Base-by-base conservation (phyloP, 2,329 filamentous ascomycete genomes). In the Echinosphaeria canescens region DNA sequence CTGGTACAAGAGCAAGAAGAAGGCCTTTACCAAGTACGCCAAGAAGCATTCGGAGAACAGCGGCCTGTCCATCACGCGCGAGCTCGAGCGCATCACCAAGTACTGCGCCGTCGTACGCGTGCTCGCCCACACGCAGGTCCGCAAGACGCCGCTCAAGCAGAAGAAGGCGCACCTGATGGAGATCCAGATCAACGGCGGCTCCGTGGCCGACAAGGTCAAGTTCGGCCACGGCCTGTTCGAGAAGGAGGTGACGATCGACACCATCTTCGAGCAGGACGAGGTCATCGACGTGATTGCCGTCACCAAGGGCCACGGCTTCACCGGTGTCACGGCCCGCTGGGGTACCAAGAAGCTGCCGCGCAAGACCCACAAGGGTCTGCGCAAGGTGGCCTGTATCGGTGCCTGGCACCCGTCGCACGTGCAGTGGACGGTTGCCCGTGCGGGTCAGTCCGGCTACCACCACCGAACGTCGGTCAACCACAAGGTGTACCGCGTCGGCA, bases 1-100 rank as follows among this genome's bases (percentile, higher is more conserved):
- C 78, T 98, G 88, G 88, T 98, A 98, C 79, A 92, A 92, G 78
- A 82, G 74, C 72, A 98, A 98, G 84, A 95, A 93, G 81, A 98
- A 98, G 85, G 88, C 88, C 37, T 98, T 98, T 70, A 98, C 88
- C 71, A 93, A 91, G 71, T 98, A 98, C 65, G 81, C 88, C 68
- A 98, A 95, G 81, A 85, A 91, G 75, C 81, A 95, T 75, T 82
- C 85, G 39, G 85, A 95, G 68, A 75, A 62, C 65, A 78, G 59
- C 60, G 84, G 81, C 49, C 63, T 79, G 44, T 82, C 80, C 50
- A 76, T 95, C 66, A 82, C 78, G 58, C 79, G 80, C 53, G 88
- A 98, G 62, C 74, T 98, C 52, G 88, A 95, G 76, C 84, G 88
- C 61, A 95, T 98, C 64, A 92, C 93, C 81, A 95, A 95, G 71